These are phyloP conservation scores for Tolypocladium tundrense DNA, from an alignment of 2,329 filamentous ascomycete genomes.

Conservation along the genomic window DNA sequence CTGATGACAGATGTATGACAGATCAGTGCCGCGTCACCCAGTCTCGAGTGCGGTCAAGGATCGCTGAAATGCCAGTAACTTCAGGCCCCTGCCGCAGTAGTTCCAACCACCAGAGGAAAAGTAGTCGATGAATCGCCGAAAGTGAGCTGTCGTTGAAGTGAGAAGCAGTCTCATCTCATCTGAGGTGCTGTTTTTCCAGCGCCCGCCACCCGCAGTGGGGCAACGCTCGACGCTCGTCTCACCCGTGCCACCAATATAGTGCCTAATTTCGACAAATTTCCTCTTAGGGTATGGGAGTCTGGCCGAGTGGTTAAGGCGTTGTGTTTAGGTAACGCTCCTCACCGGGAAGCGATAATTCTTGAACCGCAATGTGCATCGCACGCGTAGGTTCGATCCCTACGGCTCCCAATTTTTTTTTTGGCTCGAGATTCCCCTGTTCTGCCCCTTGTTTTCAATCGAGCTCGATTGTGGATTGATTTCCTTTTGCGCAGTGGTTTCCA, in stretches of 20 bases:
- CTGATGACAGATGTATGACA: neutral
- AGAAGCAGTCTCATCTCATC: neutral
- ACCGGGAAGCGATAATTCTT: slow-evolving; percentile 11
- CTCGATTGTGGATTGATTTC: too few relatives aligned
- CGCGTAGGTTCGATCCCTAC: slow-evolving; percentile 44
- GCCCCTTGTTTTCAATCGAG: too few relatives aligned
- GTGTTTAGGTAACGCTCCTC: slow-evolving; percentile 33
- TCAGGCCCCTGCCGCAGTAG: neutral
- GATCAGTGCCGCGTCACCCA: neutral
- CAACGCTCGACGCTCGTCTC: neutral
- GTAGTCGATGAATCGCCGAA: neutral
- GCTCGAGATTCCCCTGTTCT: neutral
- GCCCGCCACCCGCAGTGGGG: neutral
- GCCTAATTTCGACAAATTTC: neutral
- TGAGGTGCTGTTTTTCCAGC: neutral
- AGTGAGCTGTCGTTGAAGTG: neutral
- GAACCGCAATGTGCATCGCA: slow-evolving; percentile 30
- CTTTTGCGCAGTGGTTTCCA: too few relatives aligned
- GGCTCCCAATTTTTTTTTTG: slow-evolving; percentile 24
- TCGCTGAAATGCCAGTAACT: too few relatives aligned
- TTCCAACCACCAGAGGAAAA: too few relatives aligned
- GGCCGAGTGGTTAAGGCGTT: slow-evolving; percentile 48
- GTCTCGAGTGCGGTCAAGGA: neutral
- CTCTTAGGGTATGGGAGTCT: slow-evolving; percentile 22
- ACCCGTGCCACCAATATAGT: neutral